Conservation (phyloP, 2,329 filamentous ascomycete species). For the Diaporthe aspalathi region DNA sequence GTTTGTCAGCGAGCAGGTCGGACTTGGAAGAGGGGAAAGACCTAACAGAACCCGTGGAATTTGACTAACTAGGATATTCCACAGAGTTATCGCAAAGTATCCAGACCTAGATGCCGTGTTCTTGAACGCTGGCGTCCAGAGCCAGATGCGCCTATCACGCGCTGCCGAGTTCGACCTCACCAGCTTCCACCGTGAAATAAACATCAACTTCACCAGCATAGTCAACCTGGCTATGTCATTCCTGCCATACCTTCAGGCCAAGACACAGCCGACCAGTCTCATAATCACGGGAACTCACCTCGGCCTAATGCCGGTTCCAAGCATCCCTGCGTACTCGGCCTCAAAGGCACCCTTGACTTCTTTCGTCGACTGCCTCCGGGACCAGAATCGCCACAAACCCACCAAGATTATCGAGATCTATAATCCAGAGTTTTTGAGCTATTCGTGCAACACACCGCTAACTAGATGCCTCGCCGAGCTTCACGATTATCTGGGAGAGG, state of each 20-base stretch:
- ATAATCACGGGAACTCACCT: slow-evolving; percentile 53
- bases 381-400: slow-evolving; percentile 47
- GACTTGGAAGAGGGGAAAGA: neutral
- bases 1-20: slow-evolving; percentile 44
- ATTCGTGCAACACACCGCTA: slow-evolving; percentile 33
- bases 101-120: slow-evolving; percentile 58
- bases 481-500: slow-evolving; percentile 42
- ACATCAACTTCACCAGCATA: slow-evolving; percentile 54
- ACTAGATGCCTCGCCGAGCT: slow-evolving; percentile 39
- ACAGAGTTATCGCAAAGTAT: slow-evolving; percentile 40
- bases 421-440: slow-evolving; percentile 41
- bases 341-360: slow-evolving; percentile 57
- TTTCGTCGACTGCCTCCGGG: slow-evolving; percentile 54
- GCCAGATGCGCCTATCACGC: slow-evolving; percentile 50
- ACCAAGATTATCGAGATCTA: slow-evolving; percentile 53
- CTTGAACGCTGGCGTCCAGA: slow-evolving; percentile 47
- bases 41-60: neutral
- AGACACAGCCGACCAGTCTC: slow-evolving; percentile 37
- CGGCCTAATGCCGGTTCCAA: slow-evolving; percentile 51
- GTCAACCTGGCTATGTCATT: slow-evolving; percentile 55
- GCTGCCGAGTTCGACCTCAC: slow-evolving; percentile 52
- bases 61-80: neutral
- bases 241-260: slow-evolving; percentile 51
- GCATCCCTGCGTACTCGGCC: slow-evolving; percentile 55
- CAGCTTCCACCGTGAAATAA: slow-evolving; percentile 52